Evolutionary conservation across 2,329 filamentous ascomycete species (phyloP), one percentile per base, ranked within the genome.

Genomic region (Trichothecium sympodiale): DNA sequence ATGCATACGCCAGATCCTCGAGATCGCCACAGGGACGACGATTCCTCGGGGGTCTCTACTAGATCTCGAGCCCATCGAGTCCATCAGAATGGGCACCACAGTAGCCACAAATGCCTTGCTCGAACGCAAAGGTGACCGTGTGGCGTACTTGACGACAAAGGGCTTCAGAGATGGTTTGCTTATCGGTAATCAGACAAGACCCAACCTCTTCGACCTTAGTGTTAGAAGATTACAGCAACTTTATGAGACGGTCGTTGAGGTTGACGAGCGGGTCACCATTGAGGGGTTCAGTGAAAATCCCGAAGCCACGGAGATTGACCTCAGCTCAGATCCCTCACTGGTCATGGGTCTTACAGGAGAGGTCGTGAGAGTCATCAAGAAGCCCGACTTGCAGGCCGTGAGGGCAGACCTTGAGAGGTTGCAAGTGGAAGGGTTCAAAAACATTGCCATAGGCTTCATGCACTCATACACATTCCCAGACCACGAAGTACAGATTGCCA

Each of bases 71-170:
- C 47, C 53, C 9, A 53, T 64, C 27, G 77, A 82, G 50, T 80
- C 74, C 25, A 41, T 41, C 15, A 35, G 39, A 23, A 41, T 41
- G 39, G 81, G 82, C n/a, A 86, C 82, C 1, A 86, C 81, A 1
- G 81, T 86, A 3, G 81, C 81, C 2, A 86, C 81, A 0, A 86
- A 86, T 53, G 81, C 81, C 2, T 57, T 86, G n/a, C 59, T 86
- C 2, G 81, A 86, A 50, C 61, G 80, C 29, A 85, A 85, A 52
- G 82, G 82, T 17, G 79, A 83, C 46, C 69, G 69, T 28, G 78
- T 81, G 43, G 81, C 79, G 0, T 67, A 86, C 47, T 65, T 86
- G 2, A 77, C 80, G 0, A 84, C 79, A 2, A 77, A 74, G 38
- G 81, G 82, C 0, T 85, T 86, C 60, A 74, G 75, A 42, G 80